Base-by-base conservation (phyloP, 164 flowering plant species). In the Akebia trifoliata region DNA sequence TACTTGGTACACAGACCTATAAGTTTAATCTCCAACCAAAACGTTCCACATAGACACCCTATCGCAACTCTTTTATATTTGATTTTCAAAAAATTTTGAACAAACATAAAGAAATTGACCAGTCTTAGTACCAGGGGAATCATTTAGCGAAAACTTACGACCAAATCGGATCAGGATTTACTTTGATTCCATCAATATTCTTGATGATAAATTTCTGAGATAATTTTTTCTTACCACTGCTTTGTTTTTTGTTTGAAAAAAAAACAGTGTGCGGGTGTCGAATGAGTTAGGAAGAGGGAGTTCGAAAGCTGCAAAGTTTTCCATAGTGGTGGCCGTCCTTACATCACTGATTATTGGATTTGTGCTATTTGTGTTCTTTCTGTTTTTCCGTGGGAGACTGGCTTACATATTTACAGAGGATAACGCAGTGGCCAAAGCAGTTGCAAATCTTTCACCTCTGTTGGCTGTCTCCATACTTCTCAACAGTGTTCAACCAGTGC, bases 211-310 rank as follows among this genome's bases (percentile, higher is more conserved):
- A n/a, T n/a, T n/a, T n/a, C n/a, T n/a, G n/a, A n/a, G n/a, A n/a
- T n/a, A n/a, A n/a, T n/a, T n/a, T 46, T 35, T 39, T 22, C n/a
- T 12, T 32, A 20, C 9, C 9, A 4, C 9, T 63, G 11, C 42
- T 47, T 9, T 34, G 2, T 54, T 31, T 17, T 20, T 34, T 18
- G 1, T n/a, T 32, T 20, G 24, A 50, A 21, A 29, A 66, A 21
- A 14, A 48, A 40, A n/a, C 59, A 72, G 84, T 48, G 76, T 77
- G 18, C 62, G 80, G 8, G 80, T 78, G n/a, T 64, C 80, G 8
- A 80, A 78, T 62, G 85, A 78, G 46, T 78, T 80, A 12, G 82
- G 82, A 38, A 68, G 71, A 55, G 80, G 85, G 36, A 76, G 61
- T 51, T 59, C 77, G 2, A 73, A 42, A 54, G 75, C 70, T 10